phyloP scores from a whole-genome alignment of 2,329 filamentous ascomycete genomes.

The Fusarium ambrosium region DNA sequence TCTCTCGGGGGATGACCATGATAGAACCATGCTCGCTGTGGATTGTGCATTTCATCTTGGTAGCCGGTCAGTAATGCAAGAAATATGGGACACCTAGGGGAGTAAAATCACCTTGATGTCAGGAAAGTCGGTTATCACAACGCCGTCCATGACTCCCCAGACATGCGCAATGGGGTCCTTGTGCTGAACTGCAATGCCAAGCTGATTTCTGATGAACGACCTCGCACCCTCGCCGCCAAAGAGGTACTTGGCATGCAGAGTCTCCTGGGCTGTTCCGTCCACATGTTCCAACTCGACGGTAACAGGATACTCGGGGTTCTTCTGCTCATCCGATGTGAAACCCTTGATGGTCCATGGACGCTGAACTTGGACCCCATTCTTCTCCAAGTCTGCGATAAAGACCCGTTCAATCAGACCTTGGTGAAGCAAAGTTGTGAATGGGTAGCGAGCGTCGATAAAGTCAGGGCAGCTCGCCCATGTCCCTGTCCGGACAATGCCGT shows the following conservation, averaged over 20 bases:
- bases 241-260: constrained; percentile 75
- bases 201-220: constrained; percentile 73
- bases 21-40: constrained; percentile 81
- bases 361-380: constrained; percentile 72
- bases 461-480: constrained; percentile 90
- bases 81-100: background rate
- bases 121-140: constrained; percentile 80
- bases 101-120: constrained; percentile 74
- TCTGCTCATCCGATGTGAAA: constrained; percentile 70
- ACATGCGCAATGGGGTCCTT: constrained; percentile 79
- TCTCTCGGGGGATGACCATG: constrained; percentile 82
- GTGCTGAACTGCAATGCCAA: constrained; percentile 78
- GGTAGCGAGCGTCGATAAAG: constrained; percentile 81
- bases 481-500: constrained; percentile 74
- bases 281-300: constrained; percentile 82
- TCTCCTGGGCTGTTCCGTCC: constrained; percentile 79
- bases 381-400: constrained; percentile 75
- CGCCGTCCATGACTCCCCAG: constrained; percentile 83
- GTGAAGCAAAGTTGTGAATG: constrained; percentile 78
- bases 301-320: constrained; percentile 78
- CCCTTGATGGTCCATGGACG: constrained; percentile 74
- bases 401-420: constrained; percentile 80
- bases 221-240: constrained; percentile 79
- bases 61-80: constrained; percentile 59
- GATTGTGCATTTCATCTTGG: constrained; percentile 79